Percentiles rank a stretch among this genome's conserved stretches.
Evolutionary conservation across 2,329 filamentous ascomycete species (phyloP).

Genomic region (Cryphonectria parasitica): DNA sequence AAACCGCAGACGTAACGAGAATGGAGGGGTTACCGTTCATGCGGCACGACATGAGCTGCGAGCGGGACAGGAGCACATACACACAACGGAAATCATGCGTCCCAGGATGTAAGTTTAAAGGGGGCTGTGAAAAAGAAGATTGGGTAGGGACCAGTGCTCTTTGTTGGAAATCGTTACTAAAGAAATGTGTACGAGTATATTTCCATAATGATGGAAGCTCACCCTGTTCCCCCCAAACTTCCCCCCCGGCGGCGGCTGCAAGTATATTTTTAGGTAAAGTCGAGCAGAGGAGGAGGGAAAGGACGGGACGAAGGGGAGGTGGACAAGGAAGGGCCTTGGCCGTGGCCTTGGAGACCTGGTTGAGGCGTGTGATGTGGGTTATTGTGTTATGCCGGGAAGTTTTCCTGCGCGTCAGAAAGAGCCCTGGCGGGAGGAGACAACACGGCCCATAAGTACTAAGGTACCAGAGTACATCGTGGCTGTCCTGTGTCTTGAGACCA

Average conservation of each 20-base stretch:
- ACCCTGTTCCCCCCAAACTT: neutral
- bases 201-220: neutral
- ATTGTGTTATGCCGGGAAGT: constrained; percentile 1
- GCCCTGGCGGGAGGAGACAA: neutral
- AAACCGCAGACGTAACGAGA: neutral
- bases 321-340: neutral
- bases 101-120: neutral
- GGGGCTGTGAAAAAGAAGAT: too few relatives aligned
- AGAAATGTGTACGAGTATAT: neutral
- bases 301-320: neutral
- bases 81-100: neutral
- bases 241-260: constrained; percentile 2
- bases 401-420: constrained; percentile 4
- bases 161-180: neutral
- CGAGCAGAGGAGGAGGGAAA: neutral
- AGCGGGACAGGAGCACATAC: neutral
- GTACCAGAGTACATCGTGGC: neutral
- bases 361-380: neutral
- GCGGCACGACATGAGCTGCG: neutral
- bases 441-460: neutral
- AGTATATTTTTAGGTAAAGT: constrained; percentile 11
- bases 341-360: neutral
- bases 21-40: neutral
- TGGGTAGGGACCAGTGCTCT: constrained; percentile 2
- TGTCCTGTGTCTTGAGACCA: neutral